Evolutionary conservation across 1,284 basidiomycete genomes (phyloP).

Genomic region (Naganishia cerealis): DNA sequence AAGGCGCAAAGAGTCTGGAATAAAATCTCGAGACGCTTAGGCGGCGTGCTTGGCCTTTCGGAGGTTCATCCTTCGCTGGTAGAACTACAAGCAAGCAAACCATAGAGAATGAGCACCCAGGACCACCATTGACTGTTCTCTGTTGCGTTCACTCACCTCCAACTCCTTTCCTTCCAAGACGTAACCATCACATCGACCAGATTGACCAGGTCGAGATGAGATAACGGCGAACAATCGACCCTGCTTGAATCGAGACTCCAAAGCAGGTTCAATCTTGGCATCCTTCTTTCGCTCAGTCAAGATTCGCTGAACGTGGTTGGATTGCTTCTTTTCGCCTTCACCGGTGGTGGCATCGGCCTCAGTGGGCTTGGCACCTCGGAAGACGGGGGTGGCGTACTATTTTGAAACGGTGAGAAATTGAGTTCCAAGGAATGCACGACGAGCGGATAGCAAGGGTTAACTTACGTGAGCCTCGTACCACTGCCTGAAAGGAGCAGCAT

Average conservation of each 20-base stretch:
- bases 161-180: conserved; percentile 95
- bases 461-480: conserved; percentile 95
- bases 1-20: background rate
- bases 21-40: conserved; percentile 39
- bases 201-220: conserved; percentile 89
- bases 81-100: conserved; percentile 62
- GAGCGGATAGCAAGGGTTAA: conserved; percentile 39
- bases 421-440: conserved; percentile 6
- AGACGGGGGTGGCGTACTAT: conserved; percentile 86
- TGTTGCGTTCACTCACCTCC: conserved; percentile 63
- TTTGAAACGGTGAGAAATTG: conserved; percentile 16
- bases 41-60: conserved; percentile 86
- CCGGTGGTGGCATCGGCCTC: conserved; percentile 55
- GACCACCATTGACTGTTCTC: background rate
- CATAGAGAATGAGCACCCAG: background rate
- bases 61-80: conserved; percentile 84
- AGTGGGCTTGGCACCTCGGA: conserved; percentile 70
- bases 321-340: conserved; percentile 70
- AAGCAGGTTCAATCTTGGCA: conserved; percentile 81
- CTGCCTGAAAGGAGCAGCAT: conserved; percentile 95
- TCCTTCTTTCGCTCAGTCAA: conserved; percentile 88
- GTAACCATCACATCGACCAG: conserved; percentile 90
- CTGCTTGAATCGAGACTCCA: conserved; percentile 62
- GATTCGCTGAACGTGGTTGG: conserved; percentile 80
- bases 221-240: conserved; percentile 71